Base-by-base conservation (phyloP, 31 red algal genomes). In the Asparagopsis taxiformis region DNA sequence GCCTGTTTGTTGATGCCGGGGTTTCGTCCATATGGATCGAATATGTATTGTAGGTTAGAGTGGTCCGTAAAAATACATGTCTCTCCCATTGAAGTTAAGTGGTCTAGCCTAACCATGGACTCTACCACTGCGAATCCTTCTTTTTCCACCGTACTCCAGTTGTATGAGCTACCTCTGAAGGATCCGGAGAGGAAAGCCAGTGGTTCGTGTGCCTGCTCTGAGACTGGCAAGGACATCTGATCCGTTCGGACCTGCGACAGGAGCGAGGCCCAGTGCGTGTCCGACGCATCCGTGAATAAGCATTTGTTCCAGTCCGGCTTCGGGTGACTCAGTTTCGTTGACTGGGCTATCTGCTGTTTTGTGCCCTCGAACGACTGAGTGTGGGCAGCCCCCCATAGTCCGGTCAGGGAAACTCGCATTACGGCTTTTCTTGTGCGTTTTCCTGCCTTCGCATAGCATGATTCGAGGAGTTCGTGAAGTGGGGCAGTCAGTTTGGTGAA, bases 231-330 rank as follows among this genome's bases (percentile, higher is more conserved):
- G n/a, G n/a, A n/a, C n/a, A n/a, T n/a, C n/a, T n/a, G n/a, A n/a
- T n/a, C n/a, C n/a, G n/a, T n/a, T n/a, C n/a, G n/a, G n/a, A n/a
- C n/a, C n/a, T n/a, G n/a, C n/a, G n/a, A n/a, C n/a, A n/a, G n/a
- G n/a, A n/a, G n/a, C n/a, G n/a, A n/a, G 9, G 71, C 30, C 71
- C 35, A 75, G 3, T 75, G 71, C 34, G 71, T 41, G 17, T 75
- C 71, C 1, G 71, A 75, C 7, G 56, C 71, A 44, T 75, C 71
- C 8, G 71, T 41, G 56, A 39, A 46, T n/a, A 61, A 34, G 7
- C 16, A 41, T 13, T 54, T 51, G 8, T 20, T 2, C 22, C 35
- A 51, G 44, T 75, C 33, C 17, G 26, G 1, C 38, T 75, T 46
- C 15, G 71, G 55, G 25, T 75, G 38, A 5, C 54, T 55, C 37